A percentile compares a stretch with the other conserved stretches of the same genome.
phyloP scores from a whole-genome alignment of 192 early-diverging fungal species.

The Phycomyces nitens region DNA sequence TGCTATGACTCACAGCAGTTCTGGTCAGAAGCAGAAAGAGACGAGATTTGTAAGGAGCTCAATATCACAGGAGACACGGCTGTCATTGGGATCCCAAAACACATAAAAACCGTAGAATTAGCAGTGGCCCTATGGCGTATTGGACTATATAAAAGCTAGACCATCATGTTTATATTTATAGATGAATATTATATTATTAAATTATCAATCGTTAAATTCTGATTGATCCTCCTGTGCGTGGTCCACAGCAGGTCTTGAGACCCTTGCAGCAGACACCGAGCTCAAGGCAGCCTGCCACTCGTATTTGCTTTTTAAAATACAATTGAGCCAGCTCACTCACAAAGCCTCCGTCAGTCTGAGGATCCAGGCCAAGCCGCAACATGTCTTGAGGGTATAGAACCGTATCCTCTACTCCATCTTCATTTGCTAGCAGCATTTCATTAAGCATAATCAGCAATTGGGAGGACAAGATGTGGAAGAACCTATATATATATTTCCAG shows the following conservation, averaged over 20 bases:
- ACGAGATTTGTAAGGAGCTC: not conserved
- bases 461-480: slow-evolving; percentile 39
- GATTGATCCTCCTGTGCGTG: too few relatives aligned
- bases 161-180: too few relatives aligned
- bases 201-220: too few relatives aligned
- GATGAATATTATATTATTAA: too few relatives aligned
- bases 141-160: not conserved
- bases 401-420: slow-evolving; percentile 15
- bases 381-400: slow-evolving; percentile 37
- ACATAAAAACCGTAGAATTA: slow-evolving; percentile 7
- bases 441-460: slow-evolving; percentile 32
- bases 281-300: slow-evolving; percentile 13
- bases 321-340: slow-evolving; percentile 37
- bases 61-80: not conserved
- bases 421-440: slow-evolving; percentile 25
- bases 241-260: not conserved
- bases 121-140: slow-evolving; percentile 8
- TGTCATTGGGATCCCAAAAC: not conserved
- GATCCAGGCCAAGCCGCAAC: slow-evolving; percentile 42
- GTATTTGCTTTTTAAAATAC: slow-evolving; percentile 44
- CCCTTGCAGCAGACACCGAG: not conserved
- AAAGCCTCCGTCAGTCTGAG: slow-evolving; percentile 35
- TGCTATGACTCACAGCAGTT: not conserved
- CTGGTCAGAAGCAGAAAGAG: slow-evolving; percentile 3
- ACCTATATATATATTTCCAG: slow-evolving; percentile 23